Conservation (phyloP, 345 rosid genomes). For the Laguncularia racemosa region DNA sequence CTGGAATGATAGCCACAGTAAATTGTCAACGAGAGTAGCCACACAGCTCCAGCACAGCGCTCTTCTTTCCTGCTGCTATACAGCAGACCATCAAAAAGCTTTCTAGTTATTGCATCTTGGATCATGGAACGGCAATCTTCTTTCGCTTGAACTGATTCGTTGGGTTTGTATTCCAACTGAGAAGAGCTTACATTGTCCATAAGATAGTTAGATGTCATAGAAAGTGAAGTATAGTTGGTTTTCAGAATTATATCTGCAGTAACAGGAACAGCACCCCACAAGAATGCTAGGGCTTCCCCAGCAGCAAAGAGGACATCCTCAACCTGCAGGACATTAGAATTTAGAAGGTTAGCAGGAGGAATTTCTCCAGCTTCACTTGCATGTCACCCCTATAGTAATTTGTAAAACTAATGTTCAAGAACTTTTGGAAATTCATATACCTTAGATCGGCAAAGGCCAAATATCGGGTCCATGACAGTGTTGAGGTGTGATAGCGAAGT, state of each 20-base stretch:
- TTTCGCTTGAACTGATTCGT: constrained; percentile 32
- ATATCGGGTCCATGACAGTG: constrained; percentile 64
- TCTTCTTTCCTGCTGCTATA: constrained; percentile 91
- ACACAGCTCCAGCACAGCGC: constrained; percentile 95
- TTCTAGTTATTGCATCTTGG: constrained; percentile 60
- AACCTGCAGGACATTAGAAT: constrained; percentile 48
- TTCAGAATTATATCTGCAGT: constrained; percentile 82
- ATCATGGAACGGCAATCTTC: constrained; percentile 41
- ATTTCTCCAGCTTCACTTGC: constrained; percentile 1
- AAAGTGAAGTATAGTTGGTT: constrained; percentile 83
- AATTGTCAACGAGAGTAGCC: constrained; percentile 85
- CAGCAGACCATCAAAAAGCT: constrained; percentile 77
- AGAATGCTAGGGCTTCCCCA: constrained; percentile 88
- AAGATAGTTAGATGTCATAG: constrained; percentile 77
- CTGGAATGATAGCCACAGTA: constrained; percentile 82
- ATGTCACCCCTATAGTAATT: not conserved
- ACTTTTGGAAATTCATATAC: constrained; percentile 24
- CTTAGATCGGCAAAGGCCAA: constrained; percentile 85
- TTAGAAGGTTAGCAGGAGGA: constrained; percentile 5
- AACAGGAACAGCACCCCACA: constrained; percentile 93
- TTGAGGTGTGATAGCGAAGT: constrained; percentile 53
- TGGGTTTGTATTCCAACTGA: constrained; percentile 27
- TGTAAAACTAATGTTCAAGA: too few species aligned
- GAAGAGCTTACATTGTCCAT: constrained; percentile 60
- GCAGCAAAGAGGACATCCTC: constrained; percentile 94